Evolutionary conservation across 495 filamentous ascomycete genomes (phyloP).

Genomic region (Daldinia decipiens): DNA sequence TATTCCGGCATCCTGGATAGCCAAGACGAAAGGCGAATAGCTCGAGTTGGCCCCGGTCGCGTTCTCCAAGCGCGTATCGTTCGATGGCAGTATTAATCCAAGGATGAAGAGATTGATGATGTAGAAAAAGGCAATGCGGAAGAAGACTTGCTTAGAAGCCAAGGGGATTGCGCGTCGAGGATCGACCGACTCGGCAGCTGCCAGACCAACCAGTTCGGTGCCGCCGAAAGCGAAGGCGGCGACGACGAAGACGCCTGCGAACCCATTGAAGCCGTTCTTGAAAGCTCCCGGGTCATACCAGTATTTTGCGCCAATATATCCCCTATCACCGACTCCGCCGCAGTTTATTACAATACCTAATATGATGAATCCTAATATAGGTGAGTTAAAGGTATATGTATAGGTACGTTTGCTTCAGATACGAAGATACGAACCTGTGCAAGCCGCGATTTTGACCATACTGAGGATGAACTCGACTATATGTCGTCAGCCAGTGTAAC

Average conservation of each 20-base stretch:
- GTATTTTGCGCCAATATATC: background rate
- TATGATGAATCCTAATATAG: background rate
- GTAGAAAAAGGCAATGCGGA: slow-evolving; percentile 89
- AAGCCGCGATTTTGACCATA: background rate
- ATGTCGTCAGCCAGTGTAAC: background rate
- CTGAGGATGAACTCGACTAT: slow-evolving; percentile 1
- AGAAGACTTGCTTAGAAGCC: slow-evolving; percentile 84
- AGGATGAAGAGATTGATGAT: slow-evolving; percentile 68
- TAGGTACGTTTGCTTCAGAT: background rate
- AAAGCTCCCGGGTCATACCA: slow-evolving; percentile 69
- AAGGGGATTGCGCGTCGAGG: slow-evolving; percentile 80
- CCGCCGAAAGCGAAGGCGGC: slow-evolving; percentile 75
- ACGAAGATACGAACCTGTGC: background rate
- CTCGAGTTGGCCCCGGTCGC: background rate
- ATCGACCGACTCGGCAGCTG: slow-evolving; percentile 82
- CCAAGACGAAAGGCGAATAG: background rate
- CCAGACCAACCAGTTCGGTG: slow-evolving; percentile 78
- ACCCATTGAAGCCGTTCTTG: slow-evolving; percentile 73
- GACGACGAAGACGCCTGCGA: slow-evolving; percentile 71
- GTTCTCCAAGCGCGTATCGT: slow-evolving; percentile 43
- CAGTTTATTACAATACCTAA: background rate
- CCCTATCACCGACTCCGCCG: slow-evolving; percentile 1
- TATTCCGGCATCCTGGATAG: background rate
- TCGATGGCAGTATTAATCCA: slow-evolving; percentile 61
- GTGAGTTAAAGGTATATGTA: background rate